Evolutionary conservation across 129 eudicot species (phyloP), one percentile per base, ranked within the genome.

Genomic region (Lonicera japonica): DNA sequence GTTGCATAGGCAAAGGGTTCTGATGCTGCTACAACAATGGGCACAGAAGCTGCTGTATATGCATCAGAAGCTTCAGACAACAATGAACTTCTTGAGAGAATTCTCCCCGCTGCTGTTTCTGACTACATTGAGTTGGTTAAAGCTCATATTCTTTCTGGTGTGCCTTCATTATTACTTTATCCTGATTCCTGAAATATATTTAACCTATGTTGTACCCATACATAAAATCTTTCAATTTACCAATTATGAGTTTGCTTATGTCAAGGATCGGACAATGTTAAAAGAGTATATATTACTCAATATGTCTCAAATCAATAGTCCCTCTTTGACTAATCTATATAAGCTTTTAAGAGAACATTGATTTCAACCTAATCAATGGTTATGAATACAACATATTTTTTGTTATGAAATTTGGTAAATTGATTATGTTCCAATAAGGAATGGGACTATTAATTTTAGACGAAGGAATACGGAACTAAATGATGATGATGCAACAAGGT

Each of bases 1-100:
- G 39, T 64, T 56, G 55, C 75, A 55, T 70, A 91, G 96, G 80
- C 83, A 58, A 94, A 94, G 75, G 99, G 99, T 20, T 88, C 96
- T 59, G 95, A 88, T 76, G 99, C 99, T 19, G 96, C 96, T 39
- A 75, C 73, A 81, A 75, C 96, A 40, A 70, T 73, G 69, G 99
- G 99, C 56, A 77, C 92, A 25, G 99, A 94, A 83, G 86, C 99
- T n/a, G 78, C 92, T 20, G 96, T 94, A 25, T 94, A 94, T 64
- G 99, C 99, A 54, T 84, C 95, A 40, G 99, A 88, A 85, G 99
- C 99, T 67, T 80, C 99, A 19, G 89, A 83, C 70, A 82, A 70
- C 58, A 88, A 88, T 48, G 96, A 94, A 59, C 96, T 94, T 45
- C 85, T 94, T 4, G 99, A 94, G 36, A 76, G 67, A 69, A 60